A percentile compares a stretch with the other conserved stretches of the same genome.
Evolutionary conservation across 108 stramenopile genomes (phyloP).

Genomic region (Skeletonema marinoi): DNA sequence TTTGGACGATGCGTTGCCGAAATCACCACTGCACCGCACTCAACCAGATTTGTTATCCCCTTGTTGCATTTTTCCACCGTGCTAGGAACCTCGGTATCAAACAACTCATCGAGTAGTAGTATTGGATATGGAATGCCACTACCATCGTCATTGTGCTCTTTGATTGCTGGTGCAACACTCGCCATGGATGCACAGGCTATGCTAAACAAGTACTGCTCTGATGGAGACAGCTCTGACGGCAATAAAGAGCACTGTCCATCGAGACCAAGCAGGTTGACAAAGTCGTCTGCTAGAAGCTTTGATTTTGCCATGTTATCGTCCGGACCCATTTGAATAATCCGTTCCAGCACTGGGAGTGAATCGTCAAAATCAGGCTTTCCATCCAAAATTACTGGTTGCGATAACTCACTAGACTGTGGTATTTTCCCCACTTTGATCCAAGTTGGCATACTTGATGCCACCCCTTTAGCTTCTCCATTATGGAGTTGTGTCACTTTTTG

Average conservation of each 20-base stretch:
- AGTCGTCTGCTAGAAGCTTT: conserved; percentile 16
- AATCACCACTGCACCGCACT: conserved; percentile 32
- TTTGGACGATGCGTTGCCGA: conserved; percentile 40
- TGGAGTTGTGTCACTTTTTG: not conserved
- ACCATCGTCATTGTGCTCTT: not conserved
- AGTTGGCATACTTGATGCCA: conserved; percentile 2
- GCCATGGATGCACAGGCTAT: conserved; percentile 44
- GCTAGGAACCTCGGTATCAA: conserved; percentile 38
- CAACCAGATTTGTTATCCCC: conserved; percentile 37
- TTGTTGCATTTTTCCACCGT: conserved; percentile 33
- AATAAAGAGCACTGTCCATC: conserved; percentile 2
- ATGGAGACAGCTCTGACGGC: conserved; percentile 33
- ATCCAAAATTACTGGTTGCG: conserved; percentile 31
- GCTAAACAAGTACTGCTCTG: conserved; percentile 41
- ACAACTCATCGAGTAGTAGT: conserved; percentile 42
- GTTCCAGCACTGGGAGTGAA: conserved; percentile 13
- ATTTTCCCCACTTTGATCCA: conserved; percentile 28
- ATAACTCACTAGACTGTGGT: not conserved
- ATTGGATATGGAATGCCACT: conserved; percentile 33
- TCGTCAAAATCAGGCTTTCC: conserved; percentile 40
- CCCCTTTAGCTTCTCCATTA: not conserved
- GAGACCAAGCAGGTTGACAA: conserved; percentile 22
- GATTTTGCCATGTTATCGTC: conserved; percentile 2
- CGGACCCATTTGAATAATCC: conserved; percentile 22
- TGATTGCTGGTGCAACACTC: conserved; percentile 33